Base-by-base conservation (phyloP, 2,329 filamentous ascomycete species). In the Fusarium odoratissimum region DNA sequence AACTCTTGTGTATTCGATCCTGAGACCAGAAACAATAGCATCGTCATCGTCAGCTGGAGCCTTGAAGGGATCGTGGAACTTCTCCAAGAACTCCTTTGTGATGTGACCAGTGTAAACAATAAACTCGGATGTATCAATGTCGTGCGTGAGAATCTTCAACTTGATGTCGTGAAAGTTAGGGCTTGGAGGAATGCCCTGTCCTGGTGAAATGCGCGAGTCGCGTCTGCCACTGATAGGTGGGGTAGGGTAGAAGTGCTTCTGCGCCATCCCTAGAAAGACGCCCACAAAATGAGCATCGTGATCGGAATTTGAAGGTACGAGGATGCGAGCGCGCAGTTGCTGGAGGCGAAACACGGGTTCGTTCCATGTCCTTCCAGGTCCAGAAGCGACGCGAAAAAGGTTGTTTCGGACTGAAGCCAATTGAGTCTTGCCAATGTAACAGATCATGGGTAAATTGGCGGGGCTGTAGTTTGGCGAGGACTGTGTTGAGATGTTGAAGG, bases 191-290 rank as follows among this genome's bases (percentile, higher is more conserved):
- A 72, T 72, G 40, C 61, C 64, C 33, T 69, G 64, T 9, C 59
- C 69, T 7, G 66, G 48, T 1, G 77, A 78, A 60, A 78, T 79
- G 30, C 76, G 77, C 6, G 79, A 78, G 17, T 78, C 76, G 58
- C 74, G 75, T 31, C 75, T 72, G 14, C 67, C 64, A 2, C 71
- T 71, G 19, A 69, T 46, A 23, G 66, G 37, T 21, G 77, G 79
- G 23, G 45, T 38, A 14, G 69, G 71, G 74, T 90, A 89, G 63
- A 87, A 88, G 51, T 87, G 83, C 13, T 83, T 82, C 73, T 91
- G 89, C 12, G 89, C 89, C 85, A 90, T 87, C 51, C 86, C 85
- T 17, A 91, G 73, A 63, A 90, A 85, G 46, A 86, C 82, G 25
- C 84, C 87, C 9, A 88, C 80, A 40, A 89, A 81, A 63, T 88